Percentiles rank a stretch among this genome's conserved stretches.
Evolutionary conservation across 192 early-diverging fungal genomes (phyloP).

Genomic region (Chytriomyces confervae): DNA sequence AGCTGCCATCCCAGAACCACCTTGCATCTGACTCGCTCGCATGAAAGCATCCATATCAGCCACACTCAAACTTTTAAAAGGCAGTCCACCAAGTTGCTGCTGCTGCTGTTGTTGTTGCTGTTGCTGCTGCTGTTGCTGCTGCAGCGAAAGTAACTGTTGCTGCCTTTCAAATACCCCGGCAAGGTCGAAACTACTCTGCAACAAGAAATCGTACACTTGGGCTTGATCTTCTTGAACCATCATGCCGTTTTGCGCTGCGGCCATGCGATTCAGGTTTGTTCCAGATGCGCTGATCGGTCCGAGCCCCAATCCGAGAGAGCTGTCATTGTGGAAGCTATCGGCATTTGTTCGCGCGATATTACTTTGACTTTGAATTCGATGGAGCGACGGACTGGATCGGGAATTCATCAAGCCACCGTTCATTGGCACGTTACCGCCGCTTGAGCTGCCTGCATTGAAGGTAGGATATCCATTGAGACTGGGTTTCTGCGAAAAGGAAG

Average conservation of each 20-base stretch:
- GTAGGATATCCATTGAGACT: not conserved
- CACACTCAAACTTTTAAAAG: constrained; percentile 24
- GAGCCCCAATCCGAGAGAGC: not conserved
- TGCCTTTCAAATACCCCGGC: not conserved
- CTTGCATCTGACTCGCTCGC: constrained; percentile 8
- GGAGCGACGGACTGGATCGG: not conserved
- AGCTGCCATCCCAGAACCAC: not conserved
- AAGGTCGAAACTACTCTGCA: constrained; percentile 3
- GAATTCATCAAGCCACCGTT: not conserved
- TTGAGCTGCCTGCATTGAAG: not conserved
- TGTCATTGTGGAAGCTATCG: not conserved
- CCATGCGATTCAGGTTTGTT: not conserved
- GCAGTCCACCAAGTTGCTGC: not conserved
- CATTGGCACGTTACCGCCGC: not conserved
- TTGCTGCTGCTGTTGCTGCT: constrained; percentile 12
- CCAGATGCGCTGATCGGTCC: not conserved
- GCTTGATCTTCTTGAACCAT: constrained; percentile 19
- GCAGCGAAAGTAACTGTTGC: not conserved
- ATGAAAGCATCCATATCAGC: constrained; percentile 11
- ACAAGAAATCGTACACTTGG: constrained; percentile 21
- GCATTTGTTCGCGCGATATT: not conserved
- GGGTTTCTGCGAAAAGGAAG: not conserved
- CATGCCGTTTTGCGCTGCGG: not conserved
- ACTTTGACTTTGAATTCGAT: constrained; percentile 15
- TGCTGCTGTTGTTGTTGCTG: not conserved